phyloP scores from a whole-genome alignment of 2,329 filamentous ascomycete genomes.

The Botrytis fabae region DNA sequence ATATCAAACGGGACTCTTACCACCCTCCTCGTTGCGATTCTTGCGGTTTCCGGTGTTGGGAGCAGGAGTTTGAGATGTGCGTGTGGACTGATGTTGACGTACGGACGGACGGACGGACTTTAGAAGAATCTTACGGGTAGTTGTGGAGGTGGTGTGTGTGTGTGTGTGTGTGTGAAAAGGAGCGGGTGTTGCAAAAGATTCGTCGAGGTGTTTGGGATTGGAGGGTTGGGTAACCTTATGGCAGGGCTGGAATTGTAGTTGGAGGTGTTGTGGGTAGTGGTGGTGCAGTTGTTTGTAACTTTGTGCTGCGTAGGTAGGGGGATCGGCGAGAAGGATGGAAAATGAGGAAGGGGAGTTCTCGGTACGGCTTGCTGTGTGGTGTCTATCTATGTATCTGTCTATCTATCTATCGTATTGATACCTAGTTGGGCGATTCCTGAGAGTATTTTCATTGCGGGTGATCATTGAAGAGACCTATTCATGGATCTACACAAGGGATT shows the following conservation, averaged over 20 bases:
- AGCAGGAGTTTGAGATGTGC: neutral
- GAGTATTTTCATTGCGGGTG: neutral
- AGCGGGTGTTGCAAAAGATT: neutral
- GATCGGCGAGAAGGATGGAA: neutral
- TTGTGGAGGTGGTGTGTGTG: neutral
- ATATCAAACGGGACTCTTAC: neutral
- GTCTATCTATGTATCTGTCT: neutral
- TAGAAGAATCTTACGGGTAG: too few species aligned
- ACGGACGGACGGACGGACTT: neutral
- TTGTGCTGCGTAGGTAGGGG: neutral
- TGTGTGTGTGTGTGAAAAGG: neutral
- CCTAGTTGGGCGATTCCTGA: neutral
- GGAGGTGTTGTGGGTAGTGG: neutral
- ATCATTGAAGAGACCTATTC: neutral
- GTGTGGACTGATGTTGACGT: neutral
- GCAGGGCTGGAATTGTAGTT: neutral
- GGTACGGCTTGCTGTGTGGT: neutral
- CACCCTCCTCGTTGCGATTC: neutral
- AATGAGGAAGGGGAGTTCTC: neutral
- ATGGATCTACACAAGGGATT: neutral
- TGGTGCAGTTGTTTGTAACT: neutral
- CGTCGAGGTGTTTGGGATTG: neutral
- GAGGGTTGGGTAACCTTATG: neutral
- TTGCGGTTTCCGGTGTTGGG: neutral
- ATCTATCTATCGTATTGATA: neutral